A percentile compares a stretch with the other conserved stretches of the same genome.
phyloP scores from a whole-genome alignment of 495 filamentous ascomycete species.

The Aspergillus cristatus region DNA sequence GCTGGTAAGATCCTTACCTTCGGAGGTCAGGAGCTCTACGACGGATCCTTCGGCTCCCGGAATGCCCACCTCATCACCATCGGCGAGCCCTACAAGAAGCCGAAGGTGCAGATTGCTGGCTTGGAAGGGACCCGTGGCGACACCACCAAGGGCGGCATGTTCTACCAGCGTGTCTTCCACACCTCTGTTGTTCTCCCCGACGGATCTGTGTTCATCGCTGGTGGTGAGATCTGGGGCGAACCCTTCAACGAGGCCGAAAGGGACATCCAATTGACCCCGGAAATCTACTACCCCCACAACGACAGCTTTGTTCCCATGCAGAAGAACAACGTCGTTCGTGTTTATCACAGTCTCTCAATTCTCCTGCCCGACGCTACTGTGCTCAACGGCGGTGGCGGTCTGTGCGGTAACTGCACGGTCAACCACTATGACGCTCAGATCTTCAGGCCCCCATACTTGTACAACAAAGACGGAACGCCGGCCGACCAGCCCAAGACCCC shows the following conservation, averaged over 20 bases:
- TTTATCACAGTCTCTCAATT: constrained; percentile 48
- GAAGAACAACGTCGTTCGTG: constrained; percentile 35
- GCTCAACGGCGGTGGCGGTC: constrained; percentile 45
- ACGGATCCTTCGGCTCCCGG: constrained; percentile 24
- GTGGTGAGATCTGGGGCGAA: constrained; percentile 38
- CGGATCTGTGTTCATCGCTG: constrained; percentile 46
- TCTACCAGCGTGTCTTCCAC: constrained; percentile 39
- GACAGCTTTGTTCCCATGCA: constrained; percentile 27
- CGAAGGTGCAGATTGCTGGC: constrained; percentile 3
- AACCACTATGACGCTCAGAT: constrained; percentile 54
- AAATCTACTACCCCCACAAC: constrained; percentile 42
- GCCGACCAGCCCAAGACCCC: constrained; percentile 32
- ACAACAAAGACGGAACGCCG: constrained; percentile 28
- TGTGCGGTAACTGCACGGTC: constrained; percentile 41
- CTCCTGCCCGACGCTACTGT: constrained; percentile 49
- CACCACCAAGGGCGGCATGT: constrained; percentile 30
- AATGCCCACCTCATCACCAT: constrained; percentile 44
- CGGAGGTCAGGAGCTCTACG: constrained; percentile 42
- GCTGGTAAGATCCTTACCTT: constrained; percentile 45
- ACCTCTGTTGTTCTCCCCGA: constrained; percentile 48
- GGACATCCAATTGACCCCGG: constrained; percentile 32
- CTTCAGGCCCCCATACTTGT: constrained; percentile 48
- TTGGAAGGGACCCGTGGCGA: constrained; percentile 15
- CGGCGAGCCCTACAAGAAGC: constrained; percentile 12
- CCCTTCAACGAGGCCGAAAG: constrained; percentile 40